Conservation (phyloP, 345 rosid species). For the Hibiscus trionum region DNA sequence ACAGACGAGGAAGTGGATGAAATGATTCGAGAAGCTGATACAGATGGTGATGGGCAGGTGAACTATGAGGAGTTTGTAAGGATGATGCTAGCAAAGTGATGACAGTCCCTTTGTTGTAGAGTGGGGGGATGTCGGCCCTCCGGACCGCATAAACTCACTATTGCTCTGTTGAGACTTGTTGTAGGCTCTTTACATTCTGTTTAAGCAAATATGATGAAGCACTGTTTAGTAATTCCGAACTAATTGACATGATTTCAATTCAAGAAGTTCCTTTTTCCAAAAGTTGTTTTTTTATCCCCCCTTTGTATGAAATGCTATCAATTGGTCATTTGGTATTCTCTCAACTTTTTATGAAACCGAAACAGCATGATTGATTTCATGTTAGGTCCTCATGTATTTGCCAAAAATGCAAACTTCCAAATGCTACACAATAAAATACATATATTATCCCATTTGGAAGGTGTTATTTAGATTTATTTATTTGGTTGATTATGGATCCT, state of each 20-base stretch:
- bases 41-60: neutral
- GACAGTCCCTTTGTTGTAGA: neutral
- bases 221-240: neutral
- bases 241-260: neutral
- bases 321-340: too few species aligned
- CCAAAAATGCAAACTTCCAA: neutral
- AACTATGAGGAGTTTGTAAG: constrained; percentile 8
- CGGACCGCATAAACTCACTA: neutral
- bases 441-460: neutral
- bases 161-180: neutral
- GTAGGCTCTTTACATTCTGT: neutral
- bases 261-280: neutral
- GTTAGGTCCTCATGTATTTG: neutral
- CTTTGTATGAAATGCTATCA: too few species aligned
- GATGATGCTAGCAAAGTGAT: constrained; percentile 8
- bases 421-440: neutral
- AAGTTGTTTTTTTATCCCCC: neutral
- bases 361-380: neutral
- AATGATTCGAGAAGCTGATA: constrained; percentile 7
- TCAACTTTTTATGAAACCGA: too few species aligned
- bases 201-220: neutral
- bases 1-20: constrained; percentile 7
- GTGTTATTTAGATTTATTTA: neutral
- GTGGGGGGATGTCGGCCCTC: neutral
- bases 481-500: neutral